Percentiles rank a stretch among this genome's conserved stretches.
These are phyloP conservation scores for Begonia peltatifolia DNA, from an alignment of 306 rosid genomes.

Conservation along the genomic window DNA sequence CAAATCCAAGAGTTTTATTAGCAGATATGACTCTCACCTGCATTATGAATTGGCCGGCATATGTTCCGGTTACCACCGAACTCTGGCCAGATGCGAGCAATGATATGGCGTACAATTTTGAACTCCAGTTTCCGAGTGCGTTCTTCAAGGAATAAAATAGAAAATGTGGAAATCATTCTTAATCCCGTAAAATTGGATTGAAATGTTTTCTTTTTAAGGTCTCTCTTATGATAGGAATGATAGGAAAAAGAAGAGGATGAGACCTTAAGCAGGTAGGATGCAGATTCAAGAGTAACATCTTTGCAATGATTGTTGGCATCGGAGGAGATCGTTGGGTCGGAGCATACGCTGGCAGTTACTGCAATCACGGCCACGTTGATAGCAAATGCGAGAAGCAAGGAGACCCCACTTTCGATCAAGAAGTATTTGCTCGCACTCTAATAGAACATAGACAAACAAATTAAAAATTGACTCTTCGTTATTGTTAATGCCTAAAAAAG, in stretches of 20 bases:
- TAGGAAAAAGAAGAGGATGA: neutral
- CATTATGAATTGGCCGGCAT: constrained; percentile 10
- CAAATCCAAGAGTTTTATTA: neutral
- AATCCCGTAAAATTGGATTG: too few relatives aligned
- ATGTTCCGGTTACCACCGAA: constrained; percentile 11
- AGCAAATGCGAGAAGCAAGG: constrained; percentile 3
- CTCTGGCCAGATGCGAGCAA: constrained; percentile 13
- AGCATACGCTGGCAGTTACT: constrained; percentile 5
- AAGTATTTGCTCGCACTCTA: constrained; percentile 8
- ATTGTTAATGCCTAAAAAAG: neutral
- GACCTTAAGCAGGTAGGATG: constrained; percentile 9
- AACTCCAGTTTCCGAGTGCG: constrained; percentile 8
- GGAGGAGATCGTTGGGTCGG: neutral
- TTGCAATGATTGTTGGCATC: neutral
- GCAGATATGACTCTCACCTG: constrained; percentile 4
- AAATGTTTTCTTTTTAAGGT: too few relatives aligned
- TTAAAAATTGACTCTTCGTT: neutral
- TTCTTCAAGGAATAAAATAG: neutral
- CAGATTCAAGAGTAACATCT: constrained; percentile 6
- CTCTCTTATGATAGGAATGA: too few relatives aligned
- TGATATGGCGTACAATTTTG: constrained; percentile 10
- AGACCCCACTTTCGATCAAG: constrained; percentile 6
- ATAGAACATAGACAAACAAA: too few relatives aligned
- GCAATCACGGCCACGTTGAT: constrained; percentile 9
- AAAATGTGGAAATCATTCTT: too few relatives aligned